These are phyloP conservation scores for Quercus bicolor DNA, from an alignment of 306 rosid species.

Conservation along the genomic window DNA sequence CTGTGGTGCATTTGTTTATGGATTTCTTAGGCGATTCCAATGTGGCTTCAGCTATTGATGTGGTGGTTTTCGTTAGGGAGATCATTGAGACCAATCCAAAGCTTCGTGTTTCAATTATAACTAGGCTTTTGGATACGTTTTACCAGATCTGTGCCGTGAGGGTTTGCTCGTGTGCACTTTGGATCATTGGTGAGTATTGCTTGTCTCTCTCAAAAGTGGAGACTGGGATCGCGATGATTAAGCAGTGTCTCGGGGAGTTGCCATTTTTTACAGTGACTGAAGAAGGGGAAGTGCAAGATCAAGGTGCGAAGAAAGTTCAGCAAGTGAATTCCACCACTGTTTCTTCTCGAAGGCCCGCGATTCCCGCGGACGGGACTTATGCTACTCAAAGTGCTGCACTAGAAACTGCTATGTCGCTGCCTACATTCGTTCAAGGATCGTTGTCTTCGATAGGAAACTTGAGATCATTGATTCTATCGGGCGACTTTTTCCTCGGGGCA, in stretches of 20 bases:
- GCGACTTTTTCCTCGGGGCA: constrained; percentile 94
- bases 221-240: constrained; percentile 66
- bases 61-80: constrained; percentile 90
- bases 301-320: constrained; percentile 42
- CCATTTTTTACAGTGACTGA: constrained; percentile 77
- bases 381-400: constrained; percentile 98
- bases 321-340: constrained; percentile 60
- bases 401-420: constrained; percentile 89
- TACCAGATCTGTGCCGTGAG: constrained; percentile 90
- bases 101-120: constrained; percentile 80
- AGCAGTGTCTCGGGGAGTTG: constrained; percentile 93
- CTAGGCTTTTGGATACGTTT: constrained; percentile 85
- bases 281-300: constrained; percentile 72
- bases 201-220: constrained; percentile 90
- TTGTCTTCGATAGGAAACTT: constrained; percentile 73
- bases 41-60: constrained; percentile 92
- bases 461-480: constrained; percentile 87
- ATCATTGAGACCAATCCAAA: constrained; percentile 92
- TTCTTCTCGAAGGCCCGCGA: constrained; percentile 92
- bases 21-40: constrained; percentile 94
- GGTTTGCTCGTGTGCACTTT: constrained; percentile 92
- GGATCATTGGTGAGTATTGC: constrained; percentile 95
- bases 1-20: constrained; percentile 95
- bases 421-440: constrained; percentile 77
- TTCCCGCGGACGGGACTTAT: constrained; percentile 96